Evolutionary conservation across 164 flowering plant genomes (phyloP).

Genomic region (Magnolia officinalis): DNA sequence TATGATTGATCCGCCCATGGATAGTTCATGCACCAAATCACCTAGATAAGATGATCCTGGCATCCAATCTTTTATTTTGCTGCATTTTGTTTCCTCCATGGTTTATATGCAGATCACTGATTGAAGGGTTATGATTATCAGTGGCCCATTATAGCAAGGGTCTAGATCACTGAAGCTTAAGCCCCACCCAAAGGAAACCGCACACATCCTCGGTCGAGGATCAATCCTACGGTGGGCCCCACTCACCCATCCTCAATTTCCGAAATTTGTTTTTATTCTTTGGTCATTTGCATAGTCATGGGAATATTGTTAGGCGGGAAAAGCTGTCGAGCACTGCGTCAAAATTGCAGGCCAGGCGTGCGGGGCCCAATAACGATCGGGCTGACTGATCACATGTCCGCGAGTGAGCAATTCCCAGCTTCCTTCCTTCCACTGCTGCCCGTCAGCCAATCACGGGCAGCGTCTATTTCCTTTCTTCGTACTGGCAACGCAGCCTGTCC

Average conservation of each 20-base stretch:
- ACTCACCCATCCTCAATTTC: neutral
- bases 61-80: too few relatives aligned
- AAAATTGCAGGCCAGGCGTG: neutral
- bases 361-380: neutral
- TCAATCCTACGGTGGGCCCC: neutral
- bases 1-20: too few relatives aligned
- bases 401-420: neutral
- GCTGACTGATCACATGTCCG: neutral
- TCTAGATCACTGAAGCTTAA: too few relatives aligned
- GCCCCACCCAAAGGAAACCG: too few relatives aligned
- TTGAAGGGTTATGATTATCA: too few relatives aligned
- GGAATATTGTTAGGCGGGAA: conserved; percentile 3
- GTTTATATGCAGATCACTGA: too few relatives aligned
- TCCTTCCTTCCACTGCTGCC: neutral
- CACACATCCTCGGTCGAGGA: too few relatives aligned
- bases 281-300: neutral
- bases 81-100: too few relatives aligned
- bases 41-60: too few relatives aligned
- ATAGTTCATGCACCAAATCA: too few relatives aligned
- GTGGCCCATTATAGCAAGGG: too few relatives aligned
- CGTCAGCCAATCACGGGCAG: neutral
- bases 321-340: neutral
- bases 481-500: neutral
- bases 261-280: neutral
- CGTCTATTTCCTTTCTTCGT: neutral